A percentile compares a stretch with the other conserved stretches of the same genome.
phyloP scores from a whole-genome alignment of 768 basidiomycete genomes.

The Crucibulum laeve region DNA sequence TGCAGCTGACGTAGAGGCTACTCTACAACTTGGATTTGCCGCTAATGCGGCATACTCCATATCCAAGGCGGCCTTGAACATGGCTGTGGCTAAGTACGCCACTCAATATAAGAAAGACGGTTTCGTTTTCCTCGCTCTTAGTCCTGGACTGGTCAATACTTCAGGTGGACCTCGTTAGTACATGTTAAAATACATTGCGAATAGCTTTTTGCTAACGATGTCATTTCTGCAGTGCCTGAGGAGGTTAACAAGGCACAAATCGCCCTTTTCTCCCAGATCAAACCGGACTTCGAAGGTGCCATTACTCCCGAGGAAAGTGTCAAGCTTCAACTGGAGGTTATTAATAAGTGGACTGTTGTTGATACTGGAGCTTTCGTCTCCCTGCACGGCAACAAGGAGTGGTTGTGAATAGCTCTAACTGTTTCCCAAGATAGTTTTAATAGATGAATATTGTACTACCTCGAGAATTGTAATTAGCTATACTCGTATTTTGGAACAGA shows the following conservation, averaged over 20 bases:
- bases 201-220: not conserved
- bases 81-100: slow-evolving; percentile 32
- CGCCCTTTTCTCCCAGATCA: not conserved
- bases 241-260: not conserved
- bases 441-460: too few species aligned
- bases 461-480: too few species aligned
- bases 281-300: not conserved
- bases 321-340: not conserved
- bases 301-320: not conserved
- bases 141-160: slow-evolving; percentile 34
- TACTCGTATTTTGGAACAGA: too few species aligned
- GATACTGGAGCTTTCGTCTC: not conserved
- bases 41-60: slow-evolving; percentile 21
- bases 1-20: slow-evolving; percentile 21
- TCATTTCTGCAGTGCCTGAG: not conserved
- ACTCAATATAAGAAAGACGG: slow-evolving; percentile 23
- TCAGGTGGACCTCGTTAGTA: not conserved
- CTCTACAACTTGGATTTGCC: slow-evolving; percentile 8
- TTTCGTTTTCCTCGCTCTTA: slow-evolving; percentile 28
- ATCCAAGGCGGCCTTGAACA: slow-evolving; percentile 32
- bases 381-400: not conserved
- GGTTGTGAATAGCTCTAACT: too few species aligned
- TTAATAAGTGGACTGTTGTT: not conserved
- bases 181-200: not conserved
- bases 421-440: too few species aligned